These are phyloP conservation scores for Erysimum cheiri DNA, from an alignment of 441 rosid species.

Conservation along the genomic window DNA sequence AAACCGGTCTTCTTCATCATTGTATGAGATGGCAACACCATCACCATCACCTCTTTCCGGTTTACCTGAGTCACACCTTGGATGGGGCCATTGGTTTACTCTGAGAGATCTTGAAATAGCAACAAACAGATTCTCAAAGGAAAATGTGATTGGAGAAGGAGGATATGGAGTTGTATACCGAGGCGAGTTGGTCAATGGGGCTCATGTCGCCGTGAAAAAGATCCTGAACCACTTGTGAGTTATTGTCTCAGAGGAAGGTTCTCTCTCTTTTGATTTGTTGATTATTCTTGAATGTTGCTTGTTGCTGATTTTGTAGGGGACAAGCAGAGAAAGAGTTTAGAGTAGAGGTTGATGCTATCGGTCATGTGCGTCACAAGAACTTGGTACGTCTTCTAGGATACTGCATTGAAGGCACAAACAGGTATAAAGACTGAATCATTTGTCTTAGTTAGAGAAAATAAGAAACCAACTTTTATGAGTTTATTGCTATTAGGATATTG, in stretches of 20 bases:
- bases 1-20: conserved; percentile 43
- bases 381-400: conserved; percentile 97
- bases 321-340: conserved; percentile 98
- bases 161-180: conserved; percentile 93
- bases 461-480: conserved; percentile 3
- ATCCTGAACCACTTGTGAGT: conserved; percentile 88
- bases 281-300: conserved; percentile 18
- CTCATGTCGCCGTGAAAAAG: conserved; percentile 90
- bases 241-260: conserved; percentile 1
- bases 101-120: conserved; percentile 94
- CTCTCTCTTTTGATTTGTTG: conserved; percentile 7
- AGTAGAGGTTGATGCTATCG: conserved; percentile 96
- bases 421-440: conserved; percentile 49
- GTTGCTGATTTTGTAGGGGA: conserved; percentile 58
- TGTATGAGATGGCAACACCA: conserved; percentile 66
- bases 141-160: conserved; percentile 90
- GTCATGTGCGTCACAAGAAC: conserved; percentile 97
- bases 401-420: conserved; percentile 93
- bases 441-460: background rate
- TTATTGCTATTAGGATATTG: conserved; percentile 61
- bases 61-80: conserved; percentile 88
- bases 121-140: conserved; percentile 83
- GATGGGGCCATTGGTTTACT: conserved; percentile 99
- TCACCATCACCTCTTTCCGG: conserved; percentile 88
- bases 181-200: conserved; percentile 79